These are phyloP conservation scores for Hericium rajendrae DNA, from an alignment of 768 basidiomycete genomes.

Conservation along the genomic window DNA sequence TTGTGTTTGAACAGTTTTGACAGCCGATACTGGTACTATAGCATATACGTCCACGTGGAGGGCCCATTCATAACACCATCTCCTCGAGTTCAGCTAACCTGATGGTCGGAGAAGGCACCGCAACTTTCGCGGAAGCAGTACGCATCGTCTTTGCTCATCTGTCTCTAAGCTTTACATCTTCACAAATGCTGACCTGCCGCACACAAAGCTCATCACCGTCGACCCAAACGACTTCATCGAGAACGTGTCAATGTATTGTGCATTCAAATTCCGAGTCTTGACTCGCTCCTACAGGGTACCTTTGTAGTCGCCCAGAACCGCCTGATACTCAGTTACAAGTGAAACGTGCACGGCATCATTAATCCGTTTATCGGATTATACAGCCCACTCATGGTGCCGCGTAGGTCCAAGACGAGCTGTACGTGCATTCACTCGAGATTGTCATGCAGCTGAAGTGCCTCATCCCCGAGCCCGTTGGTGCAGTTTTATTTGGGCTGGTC, in stretches of 20 bases:
- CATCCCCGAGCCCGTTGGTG: constrained; percentile 58
- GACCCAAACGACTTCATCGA: constrained; percentile 37
- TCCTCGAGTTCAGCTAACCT: no score
- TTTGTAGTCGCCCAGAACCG: constrained; percentile 42
- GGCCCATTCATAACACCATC: no score
- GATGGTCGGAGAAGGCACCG: no score
- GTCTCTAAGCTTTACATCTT: constrained; percentile 44
- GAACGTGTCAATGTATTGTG: constrained; percentile 22
- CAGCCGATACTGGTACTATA: no score
- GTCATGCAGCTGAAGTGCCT: constrained; percentile 48
- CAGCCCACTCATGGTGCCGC: neutral
- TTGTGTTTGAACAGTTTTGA: no score
- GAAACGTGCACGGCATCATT: constrained; percentile 43
- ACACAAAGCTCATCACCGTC: constrained; percentile 55
- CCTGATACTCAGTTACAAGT: constrained; percentile 56
- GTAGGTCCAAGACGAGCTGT: constrained; percentile 73
- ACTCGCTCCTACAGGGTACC: constrained; percentile 47
- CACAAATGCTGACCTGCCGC: constrained; percentile 59
- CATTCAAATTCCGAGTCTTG: constrained; percentile 42
- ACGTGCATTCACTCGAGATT: constrained; percentile 44
- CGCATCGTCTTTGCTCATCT: no score
- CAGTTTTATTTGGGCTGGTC: constrained; percentile 43
- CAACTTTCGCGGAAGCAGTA: no score
- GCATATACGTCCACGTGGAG: constrained; percentile 17
- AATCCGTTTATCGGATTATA: neutral